These are phyloP conservation scores for Datura wrightii DNA, from an alignment of 257 asterid species.

Conservation along the genomic window DNA sequence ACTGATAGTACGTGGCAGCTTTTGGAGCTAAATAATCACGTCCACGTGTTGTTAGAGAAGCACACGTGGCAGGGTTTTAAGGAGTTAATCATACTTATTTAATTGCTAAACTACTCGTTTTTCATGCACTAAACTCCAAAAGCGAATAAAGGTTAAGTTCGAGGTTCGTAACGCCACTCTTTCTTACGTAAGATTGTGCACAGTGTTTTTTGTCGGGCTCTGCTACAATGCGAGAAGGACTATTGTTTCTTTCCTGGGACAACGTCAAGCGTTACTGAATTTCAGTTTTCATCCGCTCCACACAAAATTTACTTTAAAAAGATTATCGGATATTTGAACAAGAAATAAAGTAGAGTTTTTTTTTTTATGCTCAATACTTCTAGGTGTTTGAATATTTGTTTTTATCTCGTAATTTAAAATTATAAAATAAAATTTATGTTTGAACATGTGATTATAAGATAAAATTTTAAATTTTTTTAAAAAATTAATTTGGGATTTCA, in stretches of 20 bases:
- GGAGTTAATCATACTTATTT: constrained; percentile 36
- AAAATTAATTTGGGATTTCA: too few species aligned
- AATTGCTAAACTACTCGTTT: constrained; percentile 36
- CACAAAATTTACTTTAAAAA: not conserved
- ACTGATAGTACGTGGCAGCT: constrained; percentile 5
- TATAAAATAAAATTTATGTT: too few species aligned
- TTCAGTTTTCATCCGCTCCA: not conserved
- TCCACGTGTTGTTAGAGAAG: constrained; percentile 49
- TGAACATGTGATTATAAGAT: too few species aligned
- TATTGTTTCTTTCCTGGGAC: not conserved
- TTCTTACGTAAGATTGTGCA: constrained; percentile 1
- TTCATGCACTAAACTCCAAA: constrained; percentile 60
- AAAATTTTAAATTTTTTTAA: too few species aligned
- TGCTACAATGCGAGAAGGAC: not conserved
- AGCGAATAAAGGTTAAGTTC: constrained; percentile 41
- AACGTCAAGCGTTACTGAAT: not conserved
- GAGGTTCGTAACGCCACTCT: not conserved
- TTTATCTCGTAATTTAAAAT: too few species aligned
- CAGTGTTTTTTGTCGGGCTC: not conserved
- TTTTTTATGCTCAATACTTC: too few species aligned
- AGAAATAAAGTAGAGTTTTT: too few species aligned
- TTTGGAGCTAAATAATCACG: not conserved
- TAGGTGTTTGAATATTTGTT: too few species aligned
- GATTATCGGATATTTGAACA: too few species aligned
- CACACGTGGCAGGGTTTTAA: constrained; percentile 50